Conservation (phyloP, 2,329 filamentous ascomycete species). For the Tolypocladium paradoxum region DNA sequence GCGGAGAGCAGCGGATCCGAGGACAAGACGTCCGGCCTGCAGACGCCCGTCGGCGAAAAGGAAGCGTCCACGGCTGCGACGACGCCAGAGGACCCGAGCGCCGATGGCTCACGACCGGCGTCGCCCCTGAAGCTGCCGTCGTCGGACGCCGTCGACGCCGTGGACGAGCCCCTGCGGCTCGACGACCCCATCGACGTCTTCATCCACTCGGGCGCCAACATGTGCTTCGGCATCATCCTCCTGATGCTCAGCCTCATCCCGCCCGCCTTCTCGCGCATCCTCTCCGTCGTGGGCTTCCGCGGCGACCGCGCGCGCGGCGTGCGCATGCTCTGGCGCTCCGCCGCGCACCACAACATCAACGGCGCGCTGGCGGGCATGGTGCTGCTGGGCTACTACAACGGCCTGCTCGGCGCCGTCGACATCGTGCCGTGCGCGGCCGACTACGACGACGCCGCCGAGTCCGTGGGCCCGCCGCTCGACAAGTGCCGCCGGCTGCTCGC, state of each 20-base stretch:
- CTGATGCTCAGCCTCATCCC: slow-evolving; percentile 89
- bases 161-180: slow-evolving; percentile 46
- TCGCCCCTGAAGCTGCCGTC: slow-evolving; percentile 13
- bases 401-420: slow-evolving; percentile 74
- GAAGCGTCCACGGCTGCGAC: slow-evolving; percentile 10
- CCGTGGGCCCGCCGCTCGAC: slow-evolving; percentile 61
- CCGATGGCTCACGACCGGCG: slow-evolving; percentile 2
- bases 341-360: slow-evolving; percentile 77
- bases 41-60: slow-evolving; percentile 25
- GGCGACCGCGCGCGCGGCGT: slow-evolving; percentile 79
- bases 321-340: slow-evolving; percentile 81
- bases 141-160: slow-evolving; percentile 33
- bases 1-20: slow-evolving; percentile 11
- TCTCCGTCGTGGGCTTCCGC: slow-evolving; percentile 82
- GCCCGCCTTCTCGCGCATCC: slow-evolving; percentile 74
- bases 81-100: slow-evolving; percentile 7
- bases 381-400: slow-evolving; percentile 80
- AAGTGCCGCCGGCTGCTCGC: slow-evolving; percentile 57
- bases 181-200: slow-evolving; percentile 74
- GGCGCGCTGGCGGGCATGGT: slow-evolving; percentile 80
- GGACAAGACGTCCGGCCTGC: slow-evolving; percentile 31
- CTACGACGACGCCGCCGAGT: slow-evolving; percentile 41
- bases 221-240: slow-evolving; percentile 81
- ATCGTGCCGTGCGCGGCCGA: slow-evolving; percentile 59
- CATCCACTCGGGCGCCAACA: slow-evolving; percentile 76